Conservation (phyloP, 768 basidiomycete species). For the Suillus clintonianus region DNA sequence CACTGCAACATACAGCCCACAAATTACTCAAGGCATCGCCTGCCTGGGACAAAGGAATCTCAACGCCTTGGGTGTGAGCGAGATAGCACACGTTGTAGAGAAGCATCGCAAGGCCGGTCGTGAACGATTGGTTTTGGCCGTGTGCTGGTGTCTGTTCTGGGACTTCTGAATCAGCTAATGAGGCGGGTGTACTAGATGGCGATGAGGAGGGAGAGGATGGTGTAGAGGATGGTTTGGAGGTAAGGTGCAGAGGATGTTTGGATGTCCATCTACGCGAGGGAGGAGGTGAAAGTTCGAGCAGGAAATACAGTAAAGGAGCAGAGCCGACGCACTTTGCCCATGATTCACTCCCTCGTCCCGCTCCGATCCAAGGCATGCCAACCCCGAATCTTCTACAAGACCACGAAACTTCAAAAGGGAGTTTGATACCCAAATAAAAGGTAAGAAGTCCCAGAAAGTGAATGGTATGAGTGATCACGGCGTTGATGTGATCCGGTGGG, state of each 20-base stretch:
- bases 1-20: conserved; percentile 78
- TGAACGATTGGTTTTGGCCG: conserved; percentile 53
- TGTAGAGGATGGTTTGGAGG: conserved; percentile 38
- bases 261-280: conserved; percentile 54
- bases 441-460: conserved; percentile 73
- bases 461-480: conserved; percentile 77
- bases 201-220: conserved; percentile 13
- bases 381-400: conserved; percentile 68
- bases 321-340: conserved; percentile 60
- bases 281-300: background rate
- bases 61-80: conserved; percentile 77
- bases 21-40: conserved; percentile 77
- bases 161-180: conserved; percentile 30
- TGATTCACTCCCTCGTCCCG: conserved; percentile 61
- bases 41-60: conserved; percentile 73
- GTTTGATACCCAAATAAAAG: conserved; percentile 82
- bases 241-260: conserved; percentile 68
- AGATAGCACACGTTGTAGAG: conserved; percentile 82
- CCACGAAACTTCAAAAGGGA: conserved; percentile 81
- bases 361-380: conserved; percentile 77
- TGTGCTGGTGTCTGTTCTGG: conserved; percentile 17
- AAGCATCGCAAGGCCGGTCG: conserved; percentile 82
- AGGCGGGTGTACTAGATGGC: conserved; percentile 6
- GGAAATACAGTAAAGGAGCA: background rate
- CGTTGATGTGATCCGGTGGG: conserved; percentile 85